A percentile compares a stretch with the other conserved stretches of the same genome.
Evolutionary conservation across 495 filamentous ascomycete species (phyloP).

Genomic region (Lasiosphaeria ovina): DNA sequence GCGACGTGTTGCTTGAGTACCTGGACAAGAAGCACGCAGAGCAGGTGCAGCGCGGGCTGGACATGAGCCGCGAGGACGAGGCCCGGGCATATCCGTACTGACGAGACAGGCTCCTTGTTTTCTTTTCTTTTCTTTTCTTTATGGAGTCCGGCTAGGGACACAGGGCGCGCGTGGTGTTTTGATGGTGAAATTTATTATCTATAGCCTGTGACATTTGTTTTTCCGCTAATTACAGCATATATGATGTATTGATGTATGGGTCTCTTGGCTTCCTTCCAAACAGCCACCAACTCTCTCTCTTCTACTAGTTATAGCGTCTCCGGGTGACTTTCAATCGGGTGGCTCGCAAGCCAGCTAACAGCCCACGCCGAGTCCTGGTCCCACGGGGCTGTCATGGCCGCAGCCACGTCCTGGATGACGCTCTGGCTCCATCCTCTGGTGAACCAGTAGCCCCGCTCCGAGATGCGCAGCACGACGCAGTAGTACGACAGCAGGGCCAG

Average conservation of each 20-base stretch:
- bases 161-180: background rate
- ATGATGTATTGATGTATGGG: background rate
- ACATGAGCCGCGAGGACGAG: constrained; percentile 60
- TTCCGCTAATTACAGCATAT: too few relatives aligned
- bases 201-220: too few relatives aligned
- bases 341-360: constrained; percentile 16
- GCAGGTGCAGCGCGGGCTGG: constrained; percentile 66
- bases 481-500: constrained; percentile 28
- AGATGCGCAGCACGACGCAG: constrained; percentile 26
- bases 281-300: background rate
- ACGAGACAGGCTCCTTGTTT: constrained; percentile 19
- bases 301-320: too few relatives aligned
- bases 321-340: too few relatives aligned
- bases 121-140: too few relatives aligned
- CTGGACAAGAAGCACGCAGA: constrained; percentile 75
- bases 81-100: constrained; percentile 36
- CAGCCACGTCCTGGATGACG: constrained; percentile 23
- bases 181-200: too few relatives aligned
- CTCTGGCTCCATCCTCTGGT: constrained; percentile 25
- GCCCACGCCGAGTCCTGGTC: constrained; percentile 25
- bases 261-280: background rate
- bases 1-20: constrained; percentile 77
- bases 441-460: constrained; percentile 27
- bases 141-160: constrained; percentile 51
- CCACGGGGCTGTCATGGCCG: constrained; percentile 18